Evolutionary conservation across 2,329 filamentous ascomycete species (phyloP).

Genomic region (Epichloe hybrida): DNA sequence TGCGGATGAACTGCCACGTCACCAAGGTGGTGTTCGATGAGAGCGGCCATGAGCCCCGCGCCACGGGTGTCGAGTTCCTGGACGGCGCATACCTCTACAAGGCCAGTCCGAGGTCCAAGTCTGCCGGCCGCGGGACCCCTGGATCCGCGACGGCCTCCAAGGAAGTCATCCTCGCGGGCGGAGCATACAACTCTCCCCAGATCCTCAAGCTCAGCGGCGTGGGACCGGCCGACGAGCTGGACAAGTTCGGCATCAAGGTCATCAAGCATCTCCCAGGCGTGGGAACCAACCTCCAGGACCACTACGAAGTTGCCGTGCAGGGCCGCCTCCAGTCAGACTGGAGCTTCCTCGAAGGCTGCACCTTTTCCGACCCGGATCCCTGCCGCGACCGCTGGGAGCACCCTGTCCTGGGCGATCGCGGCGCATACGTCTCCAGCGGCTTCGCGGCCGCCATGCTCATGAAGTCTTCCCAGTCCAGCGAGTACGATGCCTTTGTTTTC

Average conservation of each 20-base stretch:
- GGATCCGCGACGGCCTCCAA: constrained; percentile 19
- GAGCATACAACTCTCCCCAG: constrained; percentile 32
- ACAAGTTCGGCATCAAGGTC: constrained; percentile 32
- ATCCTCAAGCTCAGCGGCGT: constrained; percentile 33
- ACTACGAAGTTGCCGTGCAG: constrained; percentile 15
- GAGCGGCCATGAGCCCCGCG: constrained; percentile 16
- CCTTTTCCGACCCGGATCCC: constrained; percentile 18
- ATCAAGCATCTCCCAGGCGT: constrained; percentile 47
- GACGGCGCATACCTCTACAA: constrained; percentile 27
- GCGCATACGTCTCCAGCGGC: constrained; percentile 14
- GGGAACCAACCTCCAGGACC: constrained; percentile 35
- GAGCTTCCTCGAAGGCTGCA: constrained; percentile 12
- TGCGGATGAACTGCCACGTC: constrained; percentile 16
- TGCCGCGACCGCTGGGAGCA: constrained; percentile 21
- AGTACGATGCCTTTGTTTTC: constrained; percentile 19
- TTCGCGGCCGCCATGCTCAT: constrained; percentile 11
- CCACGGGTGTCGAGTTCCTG: constrained; percentile 29
- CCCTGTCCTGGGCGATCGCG: constrained; percentile 5
- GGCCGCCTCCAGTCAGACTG: constrained; percentile 7
- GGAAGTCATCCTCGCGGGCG: constrained; percentile 35
- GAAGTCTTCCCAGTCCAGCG: constrained; percentile 15
- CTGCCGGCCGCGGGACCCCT: constrained; percentile 10
- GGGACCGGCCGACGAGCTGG: constrained; percentile 26
- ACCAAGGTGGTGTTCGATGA: constrained; percentile 23
- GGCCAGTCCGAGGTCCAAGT: constrained; percentile 26